These are phyloP conservation scores for Secale cereale DNA, from an alignment of 176 grass and related monocot species.

Conservation along the genomic window DNA sequence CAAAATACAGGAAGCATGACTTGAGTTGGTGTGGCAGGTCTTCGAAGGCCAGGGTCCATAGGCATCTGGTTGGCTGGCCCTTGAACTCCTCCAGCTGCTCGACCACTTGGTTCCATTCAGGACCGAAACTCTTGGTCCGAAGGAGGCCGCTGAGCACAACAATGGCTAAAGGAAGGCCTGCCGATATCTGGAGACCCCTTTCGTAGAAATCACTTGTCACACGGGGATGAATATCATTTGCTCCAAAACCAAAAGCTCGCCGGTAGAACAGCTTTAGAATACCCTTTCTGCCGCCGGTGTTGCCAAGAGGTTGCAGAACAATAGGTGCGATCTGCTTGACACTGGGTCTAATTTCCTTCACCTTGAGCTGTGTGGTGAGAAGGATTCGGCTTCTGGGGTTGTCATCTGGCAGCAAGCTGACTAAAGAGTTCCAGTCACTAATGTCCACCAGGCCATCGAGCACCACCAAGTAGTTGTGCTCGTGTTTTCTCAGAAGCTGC, in stretches of 20 bases:
- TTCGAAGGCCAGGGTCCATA: background rate
- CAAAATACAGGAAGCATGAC: background rate
- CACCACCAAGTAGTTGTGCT: background rate
- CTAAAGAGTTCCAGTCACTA: background rate
- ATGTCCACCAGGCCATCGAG: background rate
- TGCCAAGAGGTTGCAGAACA: background rate
- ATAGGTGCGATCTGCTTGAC: background rate
- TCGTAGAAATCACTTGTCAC: background rate
- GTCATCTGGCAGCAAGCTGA: background rate
- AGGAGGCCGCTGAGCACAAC: background rate
- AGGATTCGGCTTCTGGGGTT: background rate
- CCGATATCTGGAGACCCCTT: background rate
- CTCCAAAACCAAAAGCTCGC: background rate
- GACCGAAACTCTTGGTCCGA: background rate
- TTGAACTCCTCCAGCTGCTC: background rate
- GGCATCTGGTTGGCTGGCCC: background rate
- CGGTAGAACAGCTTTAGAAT: background rate
- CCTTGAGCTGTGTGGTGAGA: background rate
- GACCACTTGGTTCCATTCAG: background rate
- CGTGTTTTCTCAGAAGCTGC: background rate
- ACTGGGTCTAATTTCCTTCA: background rate
- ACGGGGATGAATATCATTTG: background rate
- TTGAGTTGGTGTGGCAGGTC: background rate
- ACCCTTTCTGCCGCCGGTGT: background rate
- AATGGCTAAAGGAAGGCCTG: background rate